Evolutionary conservation across 2,329 filamentous ascomycete species (phyloP).

Genomic region (Claviceps purpurea): DNA sequence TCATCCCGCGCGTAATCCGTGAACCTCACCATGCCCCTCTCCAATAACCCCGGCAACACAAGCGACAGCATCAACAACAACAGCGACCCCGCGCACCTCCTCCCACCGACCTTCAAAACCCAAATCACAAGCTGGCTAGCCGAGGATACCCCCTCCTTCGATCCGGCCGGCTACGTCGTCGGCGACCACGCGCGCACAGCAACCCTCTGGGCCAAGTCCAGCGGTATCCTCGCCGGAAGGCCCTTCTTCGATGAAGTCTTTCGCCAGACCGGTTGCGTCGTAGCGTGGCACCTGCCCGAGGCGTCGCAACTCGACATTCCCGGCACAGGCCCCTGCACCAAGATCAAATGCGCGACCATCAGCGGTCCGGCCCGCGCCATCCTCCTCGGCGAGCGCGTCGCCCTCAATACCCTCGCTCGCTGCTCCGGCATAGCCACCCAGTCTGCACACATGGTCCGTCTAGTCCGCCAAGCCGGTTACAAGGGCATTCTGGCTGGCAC

Average conservation of each 20-base stretch:
- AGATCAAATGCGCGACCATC: constrained; percentile 63
- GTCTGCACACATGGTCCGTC: constrained; percentile 39
- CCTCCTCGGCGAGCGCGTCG: constrained; percentile 85
- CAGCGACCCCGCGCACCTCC: constrained; percentile 37
- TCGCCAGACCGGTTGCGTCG: constrained; percentile 74
- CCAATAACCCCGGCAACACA: neutral
- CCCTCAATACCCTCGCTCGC: constrained; percentile 76
- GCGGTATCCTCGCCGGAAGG: constrained; percentile 74
- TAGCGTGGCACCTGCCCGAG: constrained; percentile 76
- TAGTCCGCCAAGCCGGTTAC: constrained; percentile 56
- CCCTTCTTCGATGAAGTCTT: constrained; percentile 97
- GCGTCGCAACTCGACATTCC: constrained; percentile 32
- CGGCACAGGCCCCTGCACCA: neutral
- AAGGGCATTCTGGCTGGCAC: constrained; percentile 80
- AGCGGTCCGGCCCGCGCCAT: constrained; percentile 66
- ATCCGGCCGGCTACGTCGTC: constrained; percentile 95
- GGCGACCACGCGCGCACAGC: constrained; percentile 53
- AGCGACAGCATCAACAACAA: neutral
- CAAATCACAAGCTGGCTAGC: constrained; percentile 75
- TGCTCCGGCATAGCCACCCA: constrained; percentile 83
- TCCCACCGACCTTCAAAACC: constrained; percentile 74
- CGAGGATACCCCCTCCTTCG: constrained; percentile 91
- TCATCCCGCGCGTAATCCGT: no score
- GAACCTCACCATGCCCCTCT: neutral
- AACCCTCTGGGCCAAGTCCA: constrained; percentile 55